Percentiles rank a stretch among this genome's conserved stretches.
Conservation (phyloP, 83 land plant genomes). For the Isoetes engelmannii region DNA sequence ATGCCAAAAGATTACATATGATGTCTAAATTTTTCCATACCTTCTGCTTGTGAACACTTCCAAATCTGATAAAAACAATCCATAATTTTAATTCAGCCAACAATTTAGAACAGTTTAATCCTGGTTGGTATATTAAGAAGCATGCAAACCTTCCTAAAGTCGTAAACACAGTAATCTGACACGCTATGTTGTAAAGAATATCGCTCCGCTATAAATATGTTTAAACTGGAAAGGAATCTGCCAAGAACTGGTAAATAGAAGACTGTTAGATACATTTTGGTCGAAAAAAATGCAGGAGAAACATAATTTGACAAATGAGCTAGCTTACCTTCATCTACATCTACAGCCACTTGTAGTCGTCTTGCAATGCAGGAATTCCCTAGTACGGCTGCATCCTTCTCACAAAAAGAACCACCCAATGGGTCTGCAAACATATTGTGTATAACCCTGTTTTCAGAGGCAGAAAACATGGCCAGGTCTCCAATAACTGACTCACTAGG, state of each 20-base stretch:
- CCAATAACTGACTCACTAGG: no score
- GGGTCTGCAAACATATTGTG: no score
- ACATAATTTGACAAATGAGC: slow-evolving; percentile 1
- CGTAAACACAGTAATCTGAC: slow-evolving; percentile 34
- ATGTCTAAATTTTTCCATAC: slow-evolving; percentile 3
- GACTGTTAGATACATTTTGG: not conserved
- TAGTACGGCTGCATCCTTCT: no score
- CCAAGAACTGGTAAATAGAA: slow-evolving; percentile 29
- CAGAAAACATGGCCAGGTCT: no score
- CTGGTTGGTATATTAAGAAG: no score
- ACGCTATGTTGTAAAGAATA: slow-evolving; percentile 19
- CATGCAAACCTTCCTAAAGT: slow-evolving; percentile 31
- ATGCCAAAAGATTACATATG: not conserved
- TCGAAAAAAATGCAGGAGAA: not conserved
- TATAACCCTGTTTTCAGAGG: no score
- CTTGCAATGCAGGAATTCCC: not conserved
- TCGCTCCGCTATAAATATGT: slow-evolving; percentile 25
- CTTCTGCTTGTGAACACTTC: slow-evolving; percentile 37
- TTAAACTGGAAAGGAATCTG: slow-evolving; percentile 28
- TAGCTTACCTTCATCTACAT: slow-evolving; percentile 34
- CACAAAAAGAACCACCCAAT: no score
- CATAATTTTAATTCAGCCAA: not conserved
- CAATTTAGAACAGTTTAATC: not conserved
- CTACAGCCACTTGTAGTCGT: slow-evolving; percentile 29
- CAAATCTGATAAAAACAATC: slow-evolving; percentile 25